A percentile compares a stretch with the other conserved stretches of the same genome.
These are phyloP conservation scores for Rhizophora apiculata DNA, from an alignment of 345 rosid genomes.

Conservation along the genomic window DNA sequence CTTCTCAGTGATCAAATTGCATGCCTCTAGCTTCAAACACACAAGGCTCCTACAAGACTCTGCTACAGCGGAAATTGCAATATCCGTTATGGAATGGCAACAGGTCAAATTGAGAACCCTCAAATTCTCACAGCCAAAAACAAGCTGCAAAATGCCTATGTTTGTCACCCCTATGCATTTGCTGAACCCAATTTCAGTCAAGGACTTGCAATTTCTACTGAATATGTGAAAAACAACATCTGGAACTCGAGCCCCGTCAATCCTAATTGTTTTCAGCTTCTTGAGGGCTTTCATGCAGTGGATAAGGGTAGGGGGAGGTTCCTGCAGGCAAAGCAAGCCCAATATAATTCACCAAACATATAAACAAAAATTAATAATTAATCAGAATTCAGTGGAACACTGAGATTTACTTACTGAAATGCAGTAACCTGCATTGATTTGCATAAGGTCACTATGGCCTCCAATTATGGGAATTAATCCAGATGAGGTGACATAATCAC, in stretches of 20 bases:
- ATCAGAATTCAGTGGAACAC: background rate
- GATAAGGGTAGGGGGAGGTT: slow-evolving; percentile 42
- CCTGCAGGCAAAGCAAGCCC: slow-evolving; percentile 39
- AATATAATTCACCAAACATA: slow-evolving; percentile 2
- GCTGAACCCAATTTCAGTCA: slow-evolving; percentile 71
- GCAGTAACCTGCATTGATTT: slow-evolving; percentile 60
- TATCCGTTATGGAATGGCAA: slow-evolving; percentile 64
- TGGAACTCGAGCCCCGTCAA: slow-evolving; percentile 65
- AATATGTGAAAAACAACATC: slow-evolving; percentile 43
- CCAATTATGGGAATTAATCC: slow-evolving; percentile 48
- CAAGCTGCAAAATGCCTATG: slow-evolving; percentile 54
- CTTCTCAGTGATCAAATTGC: slow-evolving; percentile 76
- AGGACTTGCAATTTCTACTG: slow-evolving; percentile 49
- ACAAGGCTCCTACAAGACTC: slow-evolving; percentile 60
- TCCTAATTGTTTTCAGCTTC: slow-evolving; percentile 46
- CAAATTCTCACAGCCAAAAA: slow-evolving; percentile 56
- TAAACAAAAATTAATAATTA: background rate
- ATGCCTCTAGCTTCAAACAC: slow-evolving; percentile 75
- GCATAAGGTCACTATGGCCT: slow-evolving; percentile 57
- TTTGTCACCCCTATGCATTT: slow-evolving; percentile 66
- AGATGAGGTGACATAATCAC: slow-evolving; percentile 53
- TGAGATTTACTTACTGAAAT: slow-evolving; percentile 52
- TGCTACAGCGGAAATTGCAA: slow-evolving; percentile 67
- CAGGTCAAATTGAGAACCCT: slow-evolving; percentile 62
- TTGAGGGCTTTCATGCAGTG: slow-evolving; percentile 47